Conservation (phyloP, 1,139 yeast genomes). For the Yarrowia galli region DNA sequence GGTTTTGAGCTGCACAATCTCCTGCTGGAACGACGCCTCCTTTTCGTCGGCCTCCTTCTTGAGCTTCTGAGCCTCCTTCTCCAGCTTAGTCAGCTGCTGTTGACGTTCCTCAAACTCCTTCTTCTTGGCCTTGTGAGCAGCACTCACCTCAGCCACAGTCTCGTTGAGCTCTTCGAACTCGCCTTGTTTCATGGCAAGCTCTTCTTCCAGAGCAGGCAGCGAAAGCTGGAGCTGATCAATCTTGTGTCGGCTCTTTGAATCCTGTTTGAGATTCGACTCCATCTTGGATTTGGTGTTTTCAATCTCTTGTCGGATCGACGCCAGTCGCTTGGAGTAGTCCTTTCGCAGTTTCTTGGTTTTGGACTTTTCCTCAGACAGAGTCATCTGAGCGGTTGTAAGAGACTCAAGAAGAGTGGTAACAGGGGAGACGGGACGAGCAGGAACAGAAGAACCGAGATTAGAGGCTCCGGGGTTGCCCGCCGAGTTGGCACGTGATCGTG, state of each 20-base stretch:
- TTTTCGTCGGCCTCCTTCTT: constrained; percentile 44
- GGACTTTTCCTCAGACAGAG: constrained; percentile 50
- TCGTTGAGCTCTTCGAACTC: constrained; percentile 40
- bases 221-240: constrained; percentile 47
- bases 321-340: constrained; percentile 50
- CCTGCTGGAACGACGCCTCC: constrained; percentile 40
- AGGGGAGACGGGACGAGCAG: constrained; percentile 50
- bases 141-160: constrained; percentile 42
- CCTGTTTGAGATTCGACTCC: constrained; percentile 50
- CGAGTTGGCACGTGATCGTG: constrained; percentile 38
- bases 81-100: constrained; percentile 40
- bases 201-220: constrained; percentile 46
- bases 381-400: constrained; percentile 49
- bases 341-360: constrained; percentile 48
- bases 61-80: constrained; percentile 41
- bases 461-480: constrained; percentile 11
- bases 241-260: constrained; percentile 49
- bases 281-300: constrained; percentile 48
- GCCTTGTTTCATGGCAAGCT: constrained; percentile 43
- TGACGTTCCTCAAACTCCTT: constrained; percentile 41
- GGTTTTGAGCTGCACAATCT: constrained; percentile 29
- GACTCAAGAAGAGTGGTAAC: constrained; percentile 52
- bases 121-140: constrained; percentile 40
- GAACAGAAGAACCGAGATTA: not conserved
- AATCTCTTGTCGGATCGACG: constrained; percentile 49